Conservation (phyloP, 768 basidiomycete genomes). For the Cystobasidium onofrii region DNA sequence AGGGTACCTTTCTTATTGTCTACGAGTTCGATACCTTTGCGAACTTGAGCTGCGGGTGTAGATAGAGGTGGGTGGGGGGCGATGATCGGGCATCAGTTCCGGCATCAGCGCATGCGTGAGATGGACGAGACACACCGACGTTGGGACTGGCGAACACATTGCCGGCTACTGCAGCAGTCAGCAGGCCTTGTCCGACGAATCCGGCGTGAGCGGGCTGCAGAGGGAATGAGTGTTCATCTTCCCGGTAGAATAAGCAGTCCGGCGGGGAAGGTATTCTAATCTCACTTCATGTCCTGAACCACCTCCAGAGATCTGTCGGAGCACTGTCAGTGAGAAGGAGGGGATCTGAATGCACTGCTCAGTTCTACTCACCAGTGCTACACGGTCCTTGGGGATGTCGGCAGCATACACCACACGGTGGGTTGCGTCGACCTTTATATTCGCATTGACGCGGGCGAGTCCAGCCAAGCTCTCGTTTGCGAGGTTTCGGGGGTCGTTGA, state of each 20-base stretch:
- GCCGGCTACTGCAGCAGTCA: constrained; percentile 78
- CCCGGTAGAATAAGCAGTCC: background rate
- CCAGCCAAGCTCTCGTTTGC: constrained; percentile 76
- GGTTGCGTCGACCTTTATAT: constrained; percentile 59
- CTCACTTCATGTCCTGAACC: constrained; percentile 31
- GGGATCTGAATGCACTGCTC: background rate
- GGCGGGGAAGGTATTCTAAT: background rate
- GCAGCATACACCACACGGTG: constrained; percentile 40
- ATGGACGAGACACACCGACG: constrained; percentile 47
- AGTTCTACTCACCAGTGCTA: constrained; percentile 21
- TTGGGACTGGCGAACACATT: constrained; percentile 85
- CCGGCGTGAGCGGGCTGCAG: constrained; percentile 74
- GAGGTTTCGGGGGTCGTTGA: constrained; percentile 62
- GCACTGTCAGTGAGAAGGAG: background rate
- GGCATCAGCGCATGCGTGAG: background rate
- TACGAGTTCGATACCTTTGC: constrained; percentile 21
- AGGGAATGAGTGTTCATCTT: constrained; percentile 47
- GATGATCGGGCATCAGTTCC: background rate
- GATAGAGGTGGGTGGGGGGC: background rate
- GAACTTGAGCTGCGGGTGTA: background rate
- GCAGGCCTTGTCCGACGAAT: constrained; percentile 74
- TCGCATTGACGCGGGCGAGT: constrained; percentile 57
- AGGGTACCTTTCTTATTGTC: constrained; percentile 23
- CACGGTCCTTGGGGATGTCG: constrained; percentile 24
- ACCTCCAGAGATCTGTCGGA: constrained; percentile 23